Base-by-base conservation (phyloP, 345 rosid species). In the Populus simonii region DNA sequence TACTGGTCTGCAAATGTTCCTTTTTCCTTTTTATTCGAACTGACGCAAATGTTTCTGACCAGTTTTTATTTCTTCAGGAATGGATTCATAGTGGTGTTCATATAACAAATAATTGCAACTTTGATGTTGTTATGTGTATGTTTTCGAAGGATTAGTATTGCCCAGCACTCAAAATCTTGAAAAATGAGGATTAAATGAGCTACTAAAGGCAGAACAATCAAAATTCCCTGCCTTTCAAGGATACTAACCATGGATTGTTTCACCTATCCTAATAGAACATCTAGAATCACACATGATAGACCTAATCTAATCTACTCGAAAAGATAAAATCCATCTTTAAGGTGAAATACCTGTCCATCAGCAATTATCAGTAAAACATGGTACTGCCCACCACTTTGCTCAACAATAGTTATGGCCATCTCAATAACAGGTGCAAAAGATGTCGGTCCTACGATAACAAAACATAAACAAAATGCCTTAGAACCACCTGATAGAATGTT, bases 391-490 rank as follows among this genome's bases (percentile, higher is more conserved):
- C 93, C 92, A 78, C 95, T 93, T 86, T 86, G 87, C 86, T 92
- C 97, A 78, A 96, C 98, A 66, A 92, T 91, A 27, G 95, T 88
- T 89, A 91, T 91, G 55, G 95, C 97, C 98, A 90, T 96, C 75
- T 96, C 98, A 71, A 96, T 92, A 63, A 90, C 74, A 0, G 98
- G 99, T 22, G 98, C 98, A 89, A 96, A 96, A 8, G 99, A 93
- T n/a, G 98, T 96, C 10, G 99, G 99, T 2, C 99, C 98, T 94
- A 85, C 38, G 65, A 70, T 41, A 33, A 68, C 16, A 76, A 51
- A 67, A 41, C 66, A 35, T 3, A 71, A 43, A 75, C 62, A 41
- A 12, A 22, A 45, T 59, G 55, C 65, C n/a, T 68, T 18, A n/a
- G 70, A 51, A 66, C n/a, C 12, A 33, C 61, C n/a, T 22, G 31